Evolutionary conservation across 257 asterid genomes (phyloP).

Genomic region (Jasminum sambac): DNA sequence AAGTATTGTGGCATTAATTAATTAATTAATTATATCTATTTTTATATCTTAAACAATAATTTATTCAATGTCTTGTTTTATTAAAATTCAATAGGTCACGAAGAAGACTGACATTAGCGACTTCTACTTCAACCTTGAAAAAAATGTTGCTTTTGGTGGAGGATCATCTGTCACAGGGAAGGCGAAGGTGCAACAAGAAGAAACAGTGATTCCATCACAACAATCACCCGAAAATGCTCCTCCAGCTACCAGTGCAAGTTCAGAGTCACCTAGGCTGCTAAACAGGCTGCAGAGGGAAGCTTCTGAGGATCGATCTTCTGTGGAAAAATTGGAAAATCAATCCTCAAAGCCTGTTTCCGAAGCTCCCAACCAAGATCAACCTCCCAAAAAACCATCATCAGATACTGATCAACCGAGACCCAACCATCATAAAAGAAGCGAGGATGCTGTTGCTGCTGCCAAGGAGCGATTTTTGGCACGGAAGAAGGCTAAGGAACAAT

Average conservation of each 20-base stretch:
- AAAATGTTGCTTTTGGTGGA: slow-evolving; percentile 86
- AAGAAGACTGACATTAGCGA: slow-evolving; percentile 79
- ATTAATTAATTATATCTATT: background rate
- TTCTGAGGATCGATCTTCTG: slow-evolving; percentile 35
- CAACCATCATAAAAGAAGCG: slow-evolving; percentile 52
- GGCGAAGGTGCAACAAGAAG: slow-evolving; percentile 42
- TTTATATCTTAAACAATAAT: slow-evolving; percentile 4
- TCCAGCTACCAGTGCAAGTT: slow-evolving; percentile 28
- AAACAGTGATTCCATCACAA: slow-evolving; percentile 33
- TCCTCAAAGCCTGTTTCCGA: slow-evolving; percentile 37
- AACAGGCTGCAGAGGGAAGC: slow-evolving; percentile 32
- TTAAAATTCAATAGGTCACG: slow-evolving; percentile 54
- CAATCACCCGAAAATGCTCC: slow-evolving; percentile 37
- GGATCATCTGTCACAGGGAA: slow-evolving; percentile 45
- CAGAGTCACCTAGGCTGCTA: slow-evolving; percentile 37
- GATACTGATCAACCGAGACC: slow-evolving; percentile 39
- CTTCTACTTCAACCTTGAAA: slow-evolving; percentile 72
- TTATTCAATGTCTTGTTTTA: slow-evolving; percentile 6
- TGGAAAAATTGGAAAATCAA: slow-evolving; percentile 30
- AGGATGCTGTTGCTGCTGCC: slow-evolving; percentile 57
- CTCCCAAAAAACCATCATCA: slow-evolving; percentile 19
- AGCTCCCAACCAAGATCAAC: slow-evolving; percentile 35
- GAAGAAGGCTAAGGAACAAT: slow-evolving; percentile 60
- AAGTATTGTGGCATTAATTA: background rate
- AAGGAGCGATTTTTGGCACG: slow-evolving; percentile 75